Base-by-base conservation (phyloP, 352 stramenopile species). In the Pythium rhizo-oryzae region DNA sequence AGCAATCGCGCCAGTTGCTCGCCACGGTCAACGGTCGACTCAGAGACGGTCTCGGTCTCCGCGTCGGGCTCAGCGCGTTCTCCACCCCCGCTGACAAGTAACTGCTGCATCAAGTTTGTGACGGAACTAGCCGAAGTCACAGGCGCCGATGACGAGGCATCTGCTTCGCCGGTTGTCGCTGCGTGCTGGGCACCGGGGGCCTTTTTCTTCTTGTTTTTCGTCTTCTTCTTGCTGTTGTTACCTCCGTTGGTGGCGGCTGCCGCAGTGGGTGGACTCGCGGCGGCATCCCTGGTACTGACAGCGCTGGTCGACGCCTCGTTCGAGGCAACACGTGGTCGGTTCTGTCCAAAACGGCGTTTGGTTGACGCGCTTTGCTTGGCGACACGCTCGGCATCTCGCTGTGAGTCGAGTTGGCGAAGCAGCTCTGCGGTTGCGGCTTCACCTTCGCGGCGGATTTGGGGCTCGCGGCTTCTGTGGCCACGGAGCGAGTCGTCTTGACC, bases 181-280 rank as follows among this genome's bases (percentile, higher is more conserved):
- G 28, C 28, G 28, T 33, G 3, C 28, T 33, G 41, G 41, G 4
- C 41, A n/a, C 18, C 18, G 1, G 41, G 9, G 4, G 15, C 41
- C 21, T n/a, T 47, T n/a, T 58, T 58, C 52, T 58, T 58, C n/a
- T 44, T 58, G 52, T 58, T 58, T 35, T 58, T 58, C 30, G 43
- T 57, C 24, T 41, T 57, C 23, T 39, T 58, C 33, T 64, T 64
- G 18, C 19, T 64, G 18, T 19, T 37, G 11, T 33, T 63, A 19
- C 19, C 39, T 37, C 33, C 46, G 16, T 7, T 53, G 19, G 19
- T n/a, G 24, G 23, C 37, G 1, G 9, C 23, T 23, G 30, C 4
- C n/a, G 1, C 21, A 39, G 15, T 8, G 8, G 23, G 15, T 21
- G 50, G 50, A 39, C 24, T 56, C 23, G 50, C 15, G 8, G 50